Base-by-base conservation (phyloP, 805 yeast genomes). In the Yarrowia osloensis region DNA sequence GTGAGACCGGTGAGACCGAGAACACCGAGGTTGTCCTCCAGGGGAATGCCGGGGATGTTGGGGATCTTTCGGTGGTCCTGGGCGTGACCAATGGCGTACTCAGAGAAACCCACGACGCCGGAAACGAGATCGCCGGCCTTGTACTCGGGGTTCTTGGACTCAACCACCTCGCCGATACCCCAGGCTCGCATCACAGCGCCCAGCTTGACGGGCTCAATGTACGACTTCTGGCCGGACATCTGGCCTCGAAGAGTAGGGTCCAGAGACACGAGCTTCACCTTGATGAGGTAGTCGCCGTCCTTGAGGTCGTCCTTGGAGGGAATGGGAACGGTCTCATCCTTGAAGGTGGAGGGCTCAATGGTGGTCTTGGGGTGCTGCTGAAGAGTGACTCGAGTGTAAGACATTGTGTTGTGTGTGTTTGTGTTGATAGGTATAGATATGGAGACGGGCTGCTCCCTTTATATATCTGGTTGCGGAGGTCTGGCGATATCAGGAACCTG, bases 1-100 rank as follows among this genome's bases (percentile, higher is more conserved):
- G 98, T 93, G 69, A 92, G 79, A 1, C 91, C 95, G 17, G 67
- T 63, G 11, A 63, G 44, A 37, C 67, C 67, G 3, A 66, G 67
- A 13, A 66, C 67, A 11, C 67, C 67, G 35, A 55, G 54, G 55
- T 44, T 24, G 37, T 66, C 67, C 44, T 57, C 67, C 3, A 59
- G 44, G 40, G 50, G 67, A 6, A 66, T 29, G 19, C 67, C 67
- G 24, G 67, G 67, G 13, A 59, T 39, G 49, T 29, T 33, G 47
- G 67, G 67, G 19, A 66, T 13, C 65, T 44, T 61, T 44, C 67
- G 29, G 37, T 28, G 49, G 40, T 59, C 67, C 29, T 22, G 39
- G n/a, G 11, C 21, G 26, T 29, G 24, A n/a, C 52, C 54, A 15
- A 66, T 26, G 19, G 54, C 26, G 57, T 66, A 66, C 54, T 66